These are phyloP conservation scores for Heliosperma pusillum DNA, from an alignment of 148 eudicot species.

Conservation along the genomic window DNA sequence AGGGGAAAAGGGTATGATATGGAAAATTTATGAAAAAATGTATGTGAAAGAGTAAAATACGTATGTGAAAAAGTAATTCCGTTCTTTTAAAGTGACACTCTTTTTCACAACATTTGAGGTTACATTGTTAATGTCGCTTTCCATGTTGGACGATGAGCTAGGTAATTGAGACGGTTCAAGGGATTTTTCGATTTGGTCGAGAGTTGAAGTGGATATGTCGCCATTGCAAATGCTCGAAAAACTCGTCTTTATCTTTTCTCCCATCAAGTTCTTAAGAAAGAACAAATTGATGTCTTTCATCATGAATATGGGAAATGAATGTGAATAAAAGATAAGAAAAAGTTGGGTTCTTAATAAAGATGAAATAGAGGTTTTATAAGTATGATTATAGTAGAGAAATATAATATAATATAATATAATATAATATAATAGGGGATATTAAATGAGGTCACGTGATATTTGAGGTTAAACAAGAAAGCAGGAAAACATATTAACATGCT, in stretches of 20 bases:
- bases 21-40: no score
- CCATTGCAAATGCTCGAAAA: slow-evolving; percentile 53
- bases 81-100: slow-evolving; percentile 67
- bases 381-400: background rate
- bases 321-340: background rate
- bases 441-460: slow-evolving; percentile 48
- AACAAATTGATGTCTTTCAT: slow-evolving; percentile 72
- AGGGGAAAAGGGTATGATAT: no score
- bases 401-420: no score
- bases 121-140: background rate
- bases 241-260: slow-evolving; percentile 60
- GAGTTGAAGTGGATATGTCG: slow-evolving; percentile 63
- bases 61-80: no score
- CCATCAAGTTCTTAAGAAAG: slow-evolving; percentile 59
- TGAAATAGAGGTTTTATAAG: background rate
- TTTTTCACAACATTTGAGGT: slow-evolving; percentile 12
- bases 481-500: slow-evolving; percentile 2
- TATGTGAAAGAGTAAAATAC: no score
- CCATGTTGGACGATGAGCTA: slow-evolving; percentile 13
- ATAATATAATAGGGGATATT: no score
- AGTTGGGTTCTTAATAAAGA: no score
- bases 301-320: slow-evolving; percentile 1
- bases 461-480: slow-evolving; percentile 16
- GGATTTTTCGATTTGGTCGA: slow-evolving; percentile 32
- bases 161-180: slow-evolving; percentile 13